Base-by-base conservation (phyloP, 495 filamentous ascomycete species). In the Tetracladium setigerum region DNA sequence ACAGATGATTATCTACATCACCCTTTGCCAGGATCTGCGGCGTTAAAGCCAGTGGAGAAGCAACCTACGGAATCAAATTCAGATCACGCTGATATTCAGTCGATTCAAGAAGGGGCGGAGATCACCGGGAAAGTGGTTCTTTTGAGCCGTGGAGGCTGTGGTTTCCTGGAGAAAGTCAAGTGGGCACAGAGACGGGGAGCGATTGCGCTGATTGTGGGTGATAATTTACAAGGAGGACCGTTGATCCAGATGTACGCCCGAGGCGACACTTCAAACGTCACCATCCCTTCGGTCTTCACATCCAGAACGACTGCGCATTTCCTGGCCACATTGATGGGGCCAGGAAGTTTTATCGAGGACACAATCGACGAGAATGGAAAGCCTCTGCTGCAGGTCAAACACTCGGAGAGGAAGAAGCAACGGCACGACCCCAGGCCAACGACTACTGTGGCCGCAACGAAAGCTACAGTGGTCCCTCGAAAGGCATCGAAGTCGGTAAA, bases 191-290 rank as follows among this genome's bases (percentile, higher is more conserved):
- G 89, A 38, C 77, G 92, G 53, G 92, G 92, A 8, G 92, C 82
- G 9, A 72, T 87, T 41, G 91, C 88, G 17, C 66, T 99, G 49
- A 92, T 99, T 57, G 90, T 99, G 6, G 92, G 92, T 15, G 92
- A 99, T 61, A 83, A 96, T 64, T 83, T 85, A 38, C 81, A 84
- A 45, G 87, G 90, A 31, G 91, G 88, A 10, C 68, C 74, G n/a
- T 62, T 99, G 49, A 83, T 99, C 33, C 92, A 90, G 46, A 99
- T 99, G 92, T 97, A 95, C 64, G 94, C 92, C 8, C 74, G 83
- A 40, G 92, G 91, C 18, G 89, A 96, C 63, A 95, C 89, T 3
- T 94, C 87, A 27, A 95, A 98, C 56, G 76, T 97, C 50, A 86
- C 88, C 2, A 96, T 97, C 40, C 89, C 92, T 4, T 84, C 94